Base-by-base conservation (phyloP, 2,329 filamentous ascomycete genomes). In the Aspergillus versicolor region DNA sequence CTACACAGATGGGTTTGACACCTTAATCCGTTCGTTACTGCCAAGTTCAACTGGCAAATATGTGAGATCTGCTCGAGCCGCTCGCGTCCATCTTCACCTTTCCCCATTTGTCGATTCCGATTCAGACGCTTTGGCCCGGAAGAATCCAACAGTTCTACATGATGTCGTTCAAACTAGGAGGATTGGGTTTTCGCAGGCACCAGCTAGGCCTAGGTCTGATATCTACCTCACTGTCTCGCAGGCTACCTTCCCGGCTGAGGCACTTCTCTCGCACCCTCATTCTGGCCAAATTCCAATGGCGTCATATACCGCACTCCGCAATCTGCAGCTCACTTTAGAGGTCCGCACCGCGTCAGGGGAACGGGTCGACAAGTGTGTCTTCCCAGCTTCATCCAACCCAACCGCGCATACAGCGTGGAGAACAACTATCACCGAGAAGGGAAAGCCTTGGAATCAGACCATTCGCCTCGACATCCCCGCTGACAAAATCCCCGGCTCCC, bases 131-230 rank as follows among this genome's bases (percentile, higher is more conserved):
- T 82, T 99, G 41, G 89, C 97, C 68, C 91, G 89, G 67, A 86
- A 88, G 47, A 96, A 91, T 3, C 94, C 94, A 0, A 97, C 93
- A 0, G 77, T 95, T 13, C 84, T 99, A 13, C 88, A 95, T 50
- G 88, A 89, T 51, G 84, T 97, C 58, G 82, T 82, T 56, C 89
- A 89, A 72, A 96, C 92, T 0, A 88, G 82, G 66, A 94, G 94
- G 71, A 92, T 97, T 73, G 94, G 92, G 2, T 97, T 99, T 71
- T 91, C 93, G 3, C 92, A 92, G 12, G 92, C 92, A 2, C 93
- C 94, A 0, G 92, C 89, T 0, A 92, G 91, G 70, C 82, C 89
- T 15, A 83, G 95, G 66, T 97, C 92, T 11, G 95, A 99, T 72
- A 97, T 99, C 50, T 99, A 99, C 70, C 75, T 99, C 44, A 97